Percentiles rank a stretch among this genome's conserved stretches.
phyloP scores from a whole-genome alignment of 257 asterid genomes.

The Nicotiana attenuata region DNA sequence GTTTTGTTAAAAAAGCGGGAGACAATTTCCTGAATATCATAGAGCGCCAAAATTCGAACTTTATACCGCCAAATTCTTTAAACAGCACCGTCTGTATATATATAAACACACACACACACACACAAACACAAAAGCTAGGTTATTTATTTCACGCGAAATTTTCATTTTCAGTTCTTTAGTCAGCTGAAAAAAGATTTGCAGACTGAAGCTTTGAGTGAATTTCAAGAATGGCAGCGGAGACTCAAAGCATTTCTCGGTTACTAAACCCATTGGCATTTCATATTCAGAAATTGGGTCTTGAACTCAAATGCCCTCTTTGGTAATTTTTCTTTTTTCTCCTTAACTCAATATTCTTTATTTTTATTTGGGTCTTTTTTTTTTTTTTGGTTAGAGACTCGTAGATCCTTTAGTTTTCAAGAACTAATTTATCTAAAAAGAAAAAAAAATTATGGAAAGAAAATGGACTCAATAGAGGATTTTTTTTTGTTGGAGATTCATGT shows the following conservation, averaged over 20 bases:
- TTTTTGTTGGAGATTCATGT: no score
- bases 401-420: neutral
- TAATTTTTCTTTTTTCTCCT: slow-evolving; percentile 9
- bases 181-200: neutral
- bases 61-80: neutral
- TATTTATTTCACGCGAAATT: neutral
- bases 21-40: neutral
- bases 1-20: neutral
- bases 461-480: neutral
- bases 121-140: no score
- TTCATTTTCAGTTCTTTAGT: neutral
- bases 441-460: no score
- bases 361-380: neutral
- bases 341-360: neutral
- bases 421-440: neutral
- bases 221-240: slow-evolving; percentile 10
- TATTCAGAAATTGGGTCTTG: slow-evolving; percentile 72
- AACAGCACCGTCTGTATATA: no score
- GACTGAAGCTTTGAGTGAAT: neutral
- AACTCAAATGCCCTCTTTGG: slow-evolving; percentile 92
- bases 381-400: neutral
- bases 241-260: neutral
- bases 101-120: no score
- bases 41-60: neutral
- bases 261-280: slow-evolving; percentile 67